A percentile compares a stretch with the other conserved stretches of the same genome.
Conservation (phyloP, 352 stramenopile species). For the Pythium periplocum region DNA sequence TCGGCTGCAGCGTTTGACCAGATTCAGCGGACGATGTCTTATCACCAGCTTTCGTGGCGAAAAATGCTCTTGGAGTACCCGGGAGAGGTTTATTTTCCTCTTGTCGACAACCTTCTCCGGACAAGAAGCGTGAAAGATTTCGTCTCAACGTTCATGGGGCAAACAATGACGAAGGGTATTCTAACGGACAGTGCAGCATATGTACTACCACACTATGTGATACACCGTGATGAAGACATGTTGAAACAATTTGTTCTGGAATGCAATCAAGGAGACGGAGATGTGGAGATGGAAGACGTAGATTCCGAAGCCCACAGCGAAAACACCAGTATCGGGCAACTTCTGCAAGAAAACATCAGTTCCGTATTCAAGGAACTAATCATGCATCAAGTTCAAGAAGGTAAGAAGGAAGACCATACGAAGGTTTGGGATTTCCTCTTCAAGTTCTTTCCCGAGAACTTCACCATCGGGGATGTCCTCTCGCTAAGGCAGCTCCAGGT, state of each 20-base stretch:
- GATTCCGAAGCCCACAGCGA: constrained; percentile 5
- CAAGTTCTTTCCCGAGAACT: constrained; percentile 24
- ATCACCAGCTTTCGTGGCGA: constrained; percentile 24
- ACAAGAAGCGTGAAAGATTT: constrained; percentile 15
- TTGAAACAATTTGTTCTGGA: constrained; percentile 19
- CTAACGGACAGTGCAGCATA: constrained; percentile 24
- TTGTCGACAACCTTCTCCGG: constrained; percentile 26
- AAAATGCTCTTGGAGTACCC: constrained; percentile 22
- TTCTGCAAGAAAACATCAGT: constrained; percentile 24
- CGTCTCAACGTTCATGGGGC: constrained; percentile 24
- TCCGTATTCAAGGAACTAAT: constrained; percentile 32
- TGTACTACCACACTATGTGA: constrained; percentile 28
- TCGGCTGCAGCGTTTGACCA: constrained; percentile 20
- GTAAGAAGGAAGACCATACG: constrained; percentile 23
- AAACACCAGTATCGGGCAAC: constrained; percentile 15
- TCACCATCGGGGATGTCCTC: constrained; percentile 30
- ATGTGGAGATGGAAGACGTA: constrained; percentile 19
- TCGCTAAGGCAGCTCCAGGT: constrained; percentile 22
- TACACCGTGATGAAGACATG: constrained; percentile 20
- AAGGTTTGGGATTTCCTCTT: constrained; percentile 40
- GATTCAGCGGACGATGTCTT: constrained; percentile 20
- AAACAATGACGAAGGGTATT: constrained; percentile 18
- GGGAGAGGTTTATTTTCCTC: constrained; percentile 25
- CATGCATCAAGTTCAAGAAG: constrained; percentile 28
- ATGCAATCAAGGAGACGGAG: constrained; percentile 14